A percentile compares a stretch with the other conserved stretches of the same genome.
These are phyloP conservation scores for Diaporthe humulicola DNA, from an alignment of 2,329 filamentous ascomycete species.

Conservation along the genomic window DNA sequence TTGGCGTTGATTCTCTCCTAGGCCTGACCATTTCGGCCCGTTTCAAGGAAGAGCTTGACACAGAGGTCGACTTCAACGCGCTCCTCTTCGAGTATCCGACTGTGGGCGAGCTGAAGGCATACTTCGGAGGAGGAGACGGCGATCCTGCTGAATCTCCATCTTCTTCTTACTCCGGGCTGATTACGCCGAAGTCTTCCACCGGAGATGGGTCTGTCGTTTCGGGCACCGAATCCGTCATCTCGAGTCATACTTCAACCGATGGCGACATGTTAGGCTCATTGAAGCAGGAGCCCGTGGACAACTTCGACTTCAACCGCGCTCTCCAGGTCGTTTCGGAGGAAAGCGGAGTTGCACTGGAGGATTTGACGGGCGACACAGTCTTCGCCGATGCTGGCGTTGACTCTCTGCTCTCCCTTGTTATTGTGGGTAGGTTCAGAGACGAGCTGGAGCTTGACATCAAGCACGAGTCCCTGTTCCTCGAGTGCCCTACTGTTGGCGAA, in stretches of 20 bases:
- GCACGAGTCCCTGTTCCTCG: conserved; percentile 16
- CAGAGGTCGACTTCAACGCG: conserved; percentile 46
- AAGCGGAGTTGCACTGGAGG: conserved; percentile 65
- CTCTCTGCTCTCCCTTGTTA: conserved; percentile 70
- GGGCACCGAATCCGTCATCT: not conserved
- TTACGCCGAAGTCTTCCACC: not conserved
- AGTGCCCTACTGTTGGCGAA: conserved; percentile 10
- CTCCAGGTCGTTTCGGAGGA: conserved; percentile 69
- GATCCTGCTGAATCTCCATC: not conserved
- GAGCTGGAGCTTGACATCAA: conserved; percentile 67
- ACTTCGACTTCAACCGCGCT: conserved; percentile 51
- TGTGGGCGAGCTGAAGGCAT: not conserved
- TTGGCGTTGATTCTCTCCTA: conserved; percentile 53
- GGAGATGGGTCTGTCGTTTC: not conserved
- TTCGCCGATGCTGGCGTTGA: conserved; percentile 71
- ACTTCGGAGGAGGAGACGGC: not conserved
- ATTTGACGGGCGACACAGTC: conserved; percentile 66
- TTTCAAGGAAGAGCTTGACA: conserved; percentile 50
- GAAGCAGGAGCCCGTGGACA: not conserved
- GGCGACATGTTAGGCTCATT: not conserved
- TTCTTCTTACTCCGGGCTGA: not conserved
- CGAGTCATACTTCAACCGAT: not conserved
- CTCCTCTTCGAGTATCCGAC: conserved; percentile 47
- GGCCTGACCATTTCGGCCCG: conserved; percentile 48
- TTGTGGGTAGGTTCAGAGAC: conserved; percentile 68